Base-by-base conservation (phyloP, 768 basidiomycete genomes). In the Naganishia friedmannii region DNA sequence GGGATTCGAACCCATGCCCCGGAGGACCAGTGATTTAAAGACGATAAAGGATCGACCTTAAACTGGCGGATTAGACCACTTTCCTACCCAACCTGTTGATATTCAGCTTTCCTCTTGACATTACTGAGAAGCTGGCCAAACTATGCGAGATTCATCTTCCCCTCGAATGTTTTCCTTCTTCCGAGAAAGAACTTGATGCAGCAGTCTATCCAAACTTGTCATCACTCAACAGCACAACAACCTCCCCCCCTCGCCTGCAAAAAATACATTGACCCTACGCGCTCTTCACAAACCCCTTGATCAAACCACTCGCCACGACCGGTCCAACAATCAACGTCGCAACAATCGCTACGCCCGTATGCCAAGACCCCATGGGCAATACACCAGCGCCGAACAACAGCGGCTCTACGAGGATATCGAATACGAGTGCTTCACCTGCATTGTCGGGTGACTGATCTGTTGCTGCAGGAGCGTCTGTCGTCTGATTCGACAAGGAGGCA, bases 1-100 rank as follows among this genome's bases (percentile, higher is more conserved):
- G 57, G 34, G 57, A 58, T 58, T 58, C 57, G 57, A 58, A 58
- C 57, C 34, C 57, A 58, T n/a, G 57, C 57, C 57, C 57, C 57
- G 57, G 57, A 58, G 57, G 57, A 58, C 57, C 57, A 58, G 57
- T 58, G 57, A 32, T 55, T 34, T 58, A 32, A 23, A 5, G 57
- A 23, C 32, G 32, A 58, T 6, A 2, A 39, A 23, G n/a, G n/a
- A 34, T 51, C 57, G 57, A 58, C 37, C 57, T 29, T 29, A 55
- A 31, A 31, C 54, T 29, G 54, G 32, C 32, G 29, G 32, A 55
- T 29, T 55, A 34, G 28, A 55, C 54, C 28, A 29, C 28, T 55
- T 34, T 55, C 29, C 54, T 55, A 55, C 32, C 3, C 15, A 3
- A 55, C 32, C 28, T 55, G 23, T 23, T 51, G 48, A 4, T 51